Base-by-base conservation (phyloP, 768 basidiomycete species). In the Tylopilus rubrobrunneus region DNA sequence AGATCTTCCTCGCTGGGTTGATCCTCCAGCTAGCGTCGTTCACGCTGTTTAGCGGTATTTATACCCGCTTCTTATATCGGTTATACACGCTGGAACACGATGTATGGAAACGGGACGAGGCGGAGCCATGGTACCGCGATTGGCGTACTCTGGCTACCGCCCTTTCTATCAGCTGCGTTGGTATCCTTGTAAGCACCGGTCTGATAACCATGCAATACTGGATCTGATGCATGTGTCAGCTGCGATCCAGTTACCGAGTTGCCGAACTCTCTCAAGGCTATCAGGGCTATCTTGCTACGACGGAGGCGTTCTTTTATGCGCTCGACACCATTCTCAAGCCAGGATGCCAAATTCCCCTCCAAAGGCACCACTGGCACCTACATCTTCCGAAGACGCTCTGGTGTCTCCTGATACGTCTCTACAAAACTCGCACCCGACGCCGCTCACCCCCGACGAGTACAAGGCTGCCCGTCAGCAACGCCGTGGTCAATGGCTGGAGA, bases 231-330 rank as follows among this genome's bases (percentile, higher is more conserved):
- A 11, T 21, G 41, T n/a, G n/a, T n/a, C n/a, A n/a, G n/a, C 28
- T 86, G 57, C 86, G 87, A 51, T 87, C 83, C 37, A 67, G 76
- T 2, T 90, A 82, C 71, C 78, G 78, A 63, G 76, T 76, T 11
- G 72, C 77, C 17, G 87, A 90, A 58, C 74, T 82, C 28, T 78
- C 81, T 4, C 71, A 86, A 66, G 88, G 88, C n/a, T 87, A 73
- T 65, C 54, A 67, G 23, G 85, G 85, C 3, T 71, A 72, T 36
- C 74, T 89, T 19, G 76, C 80, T 7, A 82, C 76, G 2, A 78
- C 76, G 5, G 86, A 89, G 65, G 67, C 62, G 4, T 81, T 76
- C 59, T 87, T 90, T 66, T 90, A 87, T 63, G 79, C 71, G 2
- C 72, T 89, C 37, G 83, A 91, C 64, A 79, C 85, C 0, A 72